Percentiles rank a stretch among this genome's conserved stretches.
phyloP scores from a whole-genome alignment of 768 basidiomycete species.

The Punctularia strigosozonata region DNA sequence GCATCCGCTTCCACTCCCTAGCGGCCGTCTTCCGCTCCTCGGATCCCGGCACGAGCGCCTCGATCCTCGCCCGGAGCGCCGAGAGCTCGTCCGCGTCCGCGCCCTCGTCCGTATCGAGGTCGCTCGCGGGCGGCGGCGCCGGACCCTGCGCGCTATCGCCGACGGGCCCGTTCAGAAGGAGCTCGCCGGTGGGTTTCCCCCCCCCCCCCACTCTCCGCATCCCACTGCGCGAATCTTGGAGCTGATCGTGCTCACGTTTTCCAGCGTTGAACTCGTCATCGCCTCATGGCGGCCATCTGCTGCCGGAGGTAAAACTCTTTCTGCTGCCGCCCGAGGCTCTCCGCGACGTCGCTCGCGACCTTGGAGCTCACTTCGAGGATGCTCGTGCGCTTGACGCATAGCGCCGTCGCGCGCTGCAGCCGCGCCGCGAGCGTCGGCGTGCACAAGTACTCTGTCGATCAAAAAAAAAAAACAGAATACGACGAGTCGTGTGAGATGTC shows the following conservation, averaged over 20 bases:
- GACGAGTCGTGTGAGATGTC: not conserved
- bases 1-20: slow-evolving; percentile 74
- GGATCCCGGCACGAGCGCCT: slow-evolving; percentile 56
- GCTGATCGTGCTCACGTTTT: slow-evolving; percentile 56
- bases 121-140: slow-evolving; percentile 30
- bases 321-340: slow-evolving; percentile 79
- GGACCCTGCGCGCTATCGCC: slow-evolving; percentile 6
- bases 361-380: slow-evolving; percentile 76
- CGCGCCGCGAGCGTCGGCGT: slow-evolving; percentile 50
- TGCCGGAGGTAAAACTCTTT: slow-evolving; percentile 82
- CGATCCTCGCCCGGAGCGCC: slow-evolving; percentile 60
- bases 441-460: slow-evolving; percentile 41
- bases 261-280: too few relatives aligned
- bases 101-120: slow-evolving; percentile 68
- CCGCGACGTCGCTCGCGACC: slow-evolving; percentile 70
- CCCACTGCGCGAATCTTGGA: slow-evolving; percentile 24
- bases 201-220: slow-evolving; percentile 1
- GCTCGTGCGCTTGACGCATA: slow-evolving; percentile 65
- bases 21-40: slow-evolving; percentile 79
- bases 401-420: slow-evolving; percentile 51
- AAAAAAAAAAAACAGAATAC: not conserved
- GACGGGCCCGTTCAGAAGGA: too few relatives aligned
- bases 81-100: slow-evolving; percentile 73
- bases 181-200: slow-evolving; percentile 1
- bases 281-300: slow-evolving; percentile 70